A percentile compares a stretch with the other conserved stretches of the same genome.
Conservation (phyloP, 2,329 filamentous ascomycete species). For the Fusarium xyrophilum region DNA sequence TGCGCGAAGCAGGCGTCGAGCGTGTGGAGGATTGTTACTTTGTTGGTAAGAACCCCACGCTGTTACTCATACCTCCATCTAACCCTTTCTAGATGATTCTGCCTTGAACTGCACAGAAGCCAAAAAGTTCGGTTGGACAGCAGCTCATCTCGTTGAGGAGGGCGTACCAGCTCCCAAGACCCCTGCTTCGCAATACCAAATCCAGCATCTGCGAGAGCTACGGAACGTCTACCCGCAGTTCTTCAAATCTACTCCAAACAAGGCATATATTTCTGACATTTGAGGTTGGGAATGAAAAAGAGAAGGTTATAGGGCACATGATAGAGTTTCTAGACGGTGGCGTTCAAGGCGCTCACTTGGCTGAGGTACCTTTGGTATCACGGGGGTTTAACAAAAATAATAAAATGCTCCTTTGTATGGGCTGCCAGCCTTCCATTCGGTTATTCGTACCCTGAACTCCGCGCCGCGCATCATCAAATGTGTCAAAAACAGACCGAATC, state of each 20-base stretch:
- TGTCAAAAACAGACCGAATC: background rate
- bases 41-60: slow-evolving; percentile 69
- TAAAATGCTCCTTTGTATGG: background rate
- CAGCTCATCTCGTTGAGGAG: slow-evolving; percentile 84
- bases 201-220: slow-evolving; percentile 78
- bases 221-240: slow-evolving; percentile 80
- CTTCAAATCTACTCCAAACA: slow-evolving; percentile 66
- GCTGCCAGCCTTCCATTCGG: background rate
- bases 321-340: slow-evolving; percentile 19
- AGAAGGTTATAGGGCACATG: background rate
- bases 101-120: slow-evolving; percentile 80
- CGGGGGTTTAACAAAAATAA: background rate
- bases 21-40: slow-evolving; percentile 82
- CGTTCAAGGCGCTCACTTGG: slow-evolving; percentile 20
- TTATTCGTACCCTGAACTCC: slow-evolving; percentile 27
- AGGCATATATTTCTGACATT: background rate
- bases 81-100: slow-evolving; percentile 74
- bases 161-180: slow-evolving; percentile 67
- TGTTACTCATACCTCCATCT: background rate
- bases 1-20: slow-evolving; percentile 78
- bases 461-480: slow-evolving; percentile 22
- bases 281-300: background rate
- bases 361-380: slow-evolving; percentile 27
- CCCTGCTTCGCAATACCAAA: slow-evolving; percentile 75
- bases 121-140: slow-evolving; percentile 82